Base-by-base conservation (phyloP, 2,329 filamentous ascomycete species). In the Aspergillus phoenicis region DNA sequence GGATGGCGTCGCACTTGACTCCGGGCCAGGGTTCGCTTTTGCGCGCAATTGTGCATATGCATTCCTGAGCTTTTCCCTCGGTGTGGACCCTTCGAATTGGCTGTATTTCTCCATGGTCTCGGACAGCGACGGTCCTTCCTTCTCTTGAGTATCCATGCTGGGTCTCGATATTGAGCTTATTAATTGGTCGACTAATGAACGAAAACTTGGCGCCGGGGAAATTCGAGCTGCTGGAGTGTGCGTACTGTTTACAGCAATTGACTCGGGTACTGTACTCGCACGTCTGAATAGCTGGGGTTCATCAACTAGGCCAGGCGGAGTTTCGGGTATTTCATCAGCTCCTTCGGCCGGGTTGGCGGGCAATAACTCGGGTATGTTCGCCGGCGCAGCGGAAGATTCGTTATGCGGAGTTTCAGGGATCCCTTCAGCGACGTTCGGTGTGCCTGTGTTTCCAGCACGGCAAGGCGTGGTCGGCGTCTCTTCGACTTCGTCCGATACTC, bases 1-100 rank as follows among this genome's bases (percentile, higher is more conserved):
- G n/a, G 77, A 79, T n/a, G 77, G 76, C 5, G 77, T 79, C n/a
- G 62, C 70, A 26, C 74, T 75, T n/a, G 65, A 59, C 49, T 68
- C 69, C n/a, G 67, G 52, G 8, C 41, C 57, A 26, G 64, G 36
- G 45, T 60, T 63, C n/a, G 56, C 54, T 52, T 64, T 70, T 26
- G 70, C 69, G n/a, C 64, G 65, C 33, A 74, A 60, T 38, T 70
- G 66, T 20, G 69, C 72, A 61, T 73, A 69, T 11, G 69, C 63
- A 56, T 71, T 75, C 51, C 57, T 66, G 51, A 77, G 63, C 52
- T 72, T 76, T 58, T 77, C 75, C 17, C 66, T 62, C 5, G 69
- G 69, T 4, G 70, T 74, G 4, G 70, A 66, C 7, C 70, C 73
- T 45, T 70, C 64, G 43, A 70, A 61, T 51, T 74, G 65, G 52